Base-by-base conservation (phyloP, 352 stramenopile genomes). In the Globisporangium solare region DNA sequence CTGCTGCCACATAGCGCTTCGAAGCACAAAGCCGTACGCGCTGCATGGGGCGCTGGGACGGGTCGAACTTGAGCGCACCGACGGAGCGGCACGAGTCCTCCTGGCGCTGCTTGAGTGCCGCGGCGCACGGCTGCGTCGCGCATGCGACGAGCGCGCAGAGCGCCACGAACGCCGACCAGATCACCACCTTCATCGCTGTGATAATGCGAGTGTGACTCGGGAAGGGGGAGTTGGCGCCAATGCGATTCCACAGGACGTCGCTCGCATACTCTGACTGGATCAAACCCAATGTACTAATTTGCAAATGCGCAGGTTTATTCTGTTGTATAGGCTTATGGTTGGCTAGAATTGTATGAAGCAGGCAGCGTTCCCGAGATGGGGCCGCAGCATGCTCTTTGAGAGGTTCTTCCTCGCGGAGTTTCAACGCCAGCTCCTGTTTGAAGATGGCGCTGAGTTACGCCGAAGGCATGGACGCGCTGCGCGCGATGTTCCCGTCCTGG, bases 401-500 rank as follows among this genome's bases (percentile, higher is more conserved):
- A 11, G 31, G 47, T 47, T 51, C 27, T 35, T 35, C 27, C 27
- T 35, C 27, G 51, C 10, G 27, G 7, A 10, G 27, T 35, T 35
- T 35, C 27, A 35, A 35, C 10, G 5, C 27, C 27, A 7, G 1
- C 10, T 35, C 27, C 27, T 35, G 27, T 35, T 56, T 54, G 48
- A 54, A 52, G 41, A 90, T 93, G 79, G 65, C 67, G 54, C 64
- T 86, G 53, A 83, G 61, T 48, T 83, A 81, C 59, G 66, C 76
- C 8, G 71, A 86, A 51, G 83, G 71, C 47, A 69, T 94, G 65
- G 70, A 56, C 13, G 74, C 75, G 53, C 73, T 94, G 66, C 68
- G 71, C 41, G 70, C 64, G 40, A 89, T 94, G 69, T 94, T 94
- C 67, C 80, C 82, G 48, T 64, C 64, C 22, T 94, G 82, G 79